These are phyloP conservation scores for Pueraria montana DNA, from an alignment of 306 rosid genomes.

Conservation along the genomic window DNA sequence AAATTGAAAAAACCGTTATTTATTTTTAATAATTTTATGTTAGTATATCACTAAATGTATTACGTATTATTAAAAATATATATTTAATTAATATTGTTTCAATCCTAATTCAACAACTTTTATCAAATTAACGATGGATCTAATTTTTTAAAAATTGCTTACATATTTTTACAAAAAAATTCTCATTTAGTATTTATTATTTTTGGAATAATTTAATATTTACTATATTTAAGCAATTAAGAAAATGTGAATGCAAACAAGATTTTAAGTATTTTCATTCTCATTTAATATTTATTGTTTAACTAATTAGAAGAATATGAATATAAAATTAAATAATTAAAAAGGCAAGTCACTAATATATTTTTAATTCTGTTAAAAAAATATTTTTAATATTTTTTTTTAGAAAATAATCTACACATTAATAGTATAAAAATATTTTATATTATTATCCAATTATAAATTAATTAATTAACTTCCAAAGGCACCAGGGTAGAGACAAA, in stretches of 20 bases:
- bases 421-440: no score
- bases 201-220: not conserved
- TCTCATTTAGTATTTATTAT: not conserved
- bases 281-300: not conserved
- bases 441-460: no score
- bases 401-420: no score
- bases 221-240: not conserved
- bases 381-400: no score
- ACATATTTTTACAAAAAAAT: not conserved
- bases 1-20: no score
- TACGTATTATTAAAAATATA: not conserved
- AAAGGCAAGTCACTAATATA: no score
- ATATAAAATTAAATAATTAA: not conserved
- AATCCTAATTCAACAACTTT: not conserved
- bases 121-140: no score
- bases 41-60: not conserved
- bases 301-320: not conserved
- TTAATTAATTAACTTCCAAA: slow-evolving; percentile 54
- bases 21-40: not conserved
- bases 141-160: no score
- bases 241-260: not conserved
- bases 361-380: no score
- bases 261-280: not conserved
- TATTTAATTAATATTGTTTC: not conserved
- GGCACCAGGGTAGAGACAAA: slow-evolving; percentile 37